A percentile compares a stretch with the other conserved stretches of the same genome.
Evolutionary conservation across 2,329 filamentous ascomycete species (phyloP).

Genomic region (Atkinsonella texensis): DNA sequence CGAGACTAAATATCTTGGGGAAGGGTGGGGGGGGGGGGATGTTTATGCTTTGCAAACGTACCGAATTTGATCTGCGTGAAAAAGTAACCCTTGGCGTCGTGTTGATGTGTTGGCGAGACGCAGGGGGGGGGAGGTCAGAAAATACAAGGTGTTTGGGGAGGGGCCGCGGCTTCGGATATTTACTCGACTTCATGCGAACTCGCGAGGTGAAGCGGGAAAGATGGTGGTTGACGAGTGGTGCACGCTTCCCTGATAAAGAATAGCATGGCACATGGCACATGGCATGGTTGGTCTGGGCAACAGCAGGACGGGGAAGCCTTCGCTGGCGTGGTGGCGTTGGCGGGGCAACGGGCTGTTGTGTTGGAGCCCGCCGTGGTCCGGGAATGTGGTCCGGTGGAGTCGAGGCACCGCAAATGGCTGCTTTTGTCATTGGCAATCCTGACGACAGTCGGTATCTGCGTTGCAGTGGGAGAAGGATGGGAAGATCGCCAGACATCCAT

Average conservation of each 20-base stretch:
- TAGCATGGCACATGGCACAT: not conserved
- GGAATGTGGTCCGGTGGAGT: constrained; percentile 6
- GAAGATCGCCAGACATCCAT: not conserved
- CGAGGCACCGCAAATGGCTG: not conserved
- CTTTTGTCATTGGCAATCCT: not conserved
- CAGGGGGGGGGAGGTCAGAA: not conserved
- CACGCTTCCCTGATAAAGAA: not conserved
- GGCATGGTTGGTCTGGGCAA: not conserved
- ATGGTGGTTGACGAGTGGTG: not conserved
- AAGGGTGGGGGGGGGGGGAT: no score
- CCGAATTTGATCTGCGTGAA: no score
- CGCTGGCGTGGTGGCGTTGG: constrained; percentile 8
- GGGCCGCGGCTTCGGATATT: not conserved
- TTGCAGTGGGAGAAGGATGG: not conserved
- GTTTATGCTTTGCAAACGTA: no score
- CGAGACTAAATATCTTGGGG: not conserved
- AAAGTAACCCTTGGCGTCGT: not conserved
- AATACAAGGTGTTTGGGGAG: not conserved
- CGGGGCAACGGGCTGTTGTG: constrained; percentile 13
- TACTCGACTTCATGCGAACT: not conserved
- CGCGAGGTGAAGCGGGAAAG: not conserved
- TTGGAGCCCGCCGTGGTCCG: not conserved
- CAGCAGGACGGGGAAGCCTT: constrained; percentile 10
- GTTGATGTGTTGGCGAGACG: not conserved
- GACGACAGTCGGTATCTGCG: not conserved